phyloP scores from a whole-genome alignment of 2,329 filamentous ascomycete species.

The Nothopassalora personata region DNA sequence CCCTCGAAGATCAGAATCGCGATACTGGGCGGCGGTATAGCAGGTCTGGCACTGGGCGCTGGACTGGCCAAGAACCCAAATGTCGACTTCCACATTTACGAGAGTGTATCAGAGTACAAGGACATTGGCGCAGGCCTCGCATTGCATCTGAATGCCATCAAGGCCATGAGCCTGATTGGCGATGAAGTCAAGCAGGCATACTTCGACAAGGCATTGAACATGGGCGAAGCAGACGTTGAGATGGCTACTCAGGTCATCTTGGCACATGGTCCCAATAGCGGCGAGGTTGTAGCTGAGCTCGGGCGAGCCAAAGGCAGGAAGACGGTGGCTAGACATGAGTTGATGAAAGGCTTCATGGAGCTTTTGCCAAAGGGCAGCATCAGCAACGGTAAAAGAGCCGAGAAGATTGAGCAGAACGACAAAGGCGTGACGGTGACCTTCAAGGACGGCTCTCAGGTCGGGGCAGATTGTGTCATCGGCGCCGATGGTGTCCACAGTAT shows the following conservation, averaged over 20 bases:
- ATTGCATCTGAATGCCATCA: constrained; percentile 50
- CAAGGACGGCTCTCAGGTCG: constrained; percentile 42
- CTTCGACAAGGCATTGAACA: constrained; percentile 43
- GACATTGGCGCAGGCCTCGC: constrained; percentile 48
- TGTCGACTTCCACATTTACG: constrained; percentile 47
- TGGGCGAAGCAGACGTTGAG: constrained; percentile 37
- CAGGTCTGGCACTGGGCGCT: constrained; percentile 46
- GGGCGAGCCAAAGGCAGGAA: constrained; percentile 33
- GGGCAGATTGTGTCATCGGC: constrained; percentile 48
- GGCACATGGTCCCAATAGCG: constrained; percentile 33
- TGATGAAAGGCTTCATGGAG: constrained; percentile 46
- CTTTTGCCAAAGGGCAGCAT: constrained; percentile 41
- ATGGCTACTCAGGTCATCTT: constrained; percentile 33
- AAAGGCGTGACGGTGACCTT: constrained; percentile 39
- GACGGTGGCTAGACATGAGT: constrained; percentile 43
- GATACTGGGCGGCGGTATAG: constrained; percentile 49
- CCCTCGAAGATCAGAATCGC: constrained; percentile 36
- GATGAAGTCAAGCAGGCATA: constrained; percentile 42
- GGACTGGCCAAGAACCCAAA: constrained; percentile 40
- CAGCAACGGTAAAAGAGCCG: constrained; percentile 42
- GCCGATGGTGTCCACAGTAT: constrained; percentile 51
- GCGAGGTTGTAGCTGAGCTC: constrained; percentile 39
- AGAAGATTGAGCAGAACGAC: constrained; percentile 30
- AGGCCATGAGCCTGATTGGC: constrained; percentile 40
- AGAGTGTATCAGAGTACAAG: constrained; percentile 43